phyloP scores from a whole-genome alignment of 148 eudicot genomes.

The Diospyros lotus region DNA sequence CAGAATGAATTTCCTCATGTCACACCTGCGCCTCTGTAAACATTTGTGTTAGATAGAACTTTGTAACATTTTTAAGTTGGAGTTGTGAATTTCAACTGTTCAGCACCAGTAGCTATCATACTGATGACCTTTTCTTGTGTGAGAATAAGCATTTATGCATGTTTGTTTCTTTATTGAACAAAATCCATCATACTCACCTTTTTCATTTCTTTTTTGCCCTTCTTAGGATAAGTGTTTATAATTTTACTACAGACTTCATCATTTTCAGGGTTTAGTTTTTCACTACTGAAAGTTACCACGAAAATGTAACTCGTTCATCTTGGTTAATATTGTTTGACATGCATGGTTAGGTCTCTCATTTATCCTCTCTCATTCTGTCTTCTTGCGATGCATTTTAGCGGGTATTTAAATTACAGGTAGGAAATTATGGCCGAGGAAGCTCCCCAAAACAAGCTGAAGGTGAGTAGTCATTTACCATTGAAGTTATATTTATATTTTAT shows the following conservation, averaged over 20 bases:
- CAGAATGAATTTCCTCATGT: too few relatives aligned
- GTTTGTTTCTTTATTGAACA: background rate
- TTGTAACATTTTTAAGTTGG: too few relatives aligned
- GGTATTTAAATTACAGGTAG: constrained; percentile 46
- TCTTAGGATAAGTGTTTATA: background rate
- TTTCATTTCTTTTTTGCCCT: background rate
- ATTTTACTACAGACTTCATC: too few relatives aligned
- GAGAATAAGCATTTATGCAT: background rate
- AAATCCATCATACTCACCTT: background rate
- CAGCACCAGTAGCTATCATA: too few relatives aligned
- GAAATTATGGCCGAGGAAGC: constrained; percentile 56
- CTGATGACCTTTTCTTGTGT: too few relatives aligned
- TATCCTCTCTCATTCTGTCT: background rate
- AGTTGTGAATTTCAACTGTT: too few relatives aligned
- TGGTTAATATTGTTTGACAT: background rate
- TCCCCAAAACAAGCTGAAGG: constrained; percentile 49
- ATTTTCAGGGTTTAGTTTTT: too few relatives aligned
- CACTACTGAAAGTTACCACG: too few relatives aligned
- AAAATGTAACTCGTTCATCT: too few relatives aligned
- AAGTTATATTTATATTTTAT: background rate
- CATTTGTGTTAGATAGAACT: too few relatives aligned
- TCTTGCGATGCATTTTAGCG: constrained; percentile 21
- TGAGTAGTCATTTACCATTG: constrained; percentile 15
- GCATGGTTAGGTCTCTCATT: background rate
- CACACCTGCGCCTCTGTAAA: too few relatives aligned